Base-by-base conservation (phyloP, 2,329 filamentous ascomycete genomes). In the Geosmithia flava region DNA sequence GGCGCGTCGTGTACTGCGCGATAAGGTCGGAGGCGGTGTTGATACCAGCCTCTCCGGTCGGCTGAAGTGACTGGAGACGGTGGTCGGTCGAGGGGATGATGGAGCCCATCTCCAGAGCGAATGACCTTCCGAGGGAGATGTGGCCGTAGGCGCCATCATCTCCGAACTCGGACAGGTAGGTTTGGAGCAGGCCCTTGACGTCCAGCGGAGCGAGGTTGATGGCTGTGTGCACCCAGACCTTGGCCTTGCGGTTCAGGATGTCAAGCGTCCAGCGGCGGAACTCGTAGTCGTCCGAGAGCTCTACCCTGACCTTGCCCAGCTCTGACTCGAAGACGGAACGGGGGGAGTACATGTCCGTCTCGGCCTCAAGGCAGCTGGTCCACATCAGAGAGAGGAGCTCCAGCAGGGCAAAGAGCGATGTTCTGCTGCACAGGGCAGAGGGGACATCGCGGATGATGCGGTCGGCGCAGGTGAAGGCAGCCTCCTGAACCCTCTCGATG, bases 11-110 rank as follows among this genome's bases (percentile, higher is more conserved):
- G 62, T 98, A 98, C 60, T 98, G 91, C 2, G 93, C 89, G 59
- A 98, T 81, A 57, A 98, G 95, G 61, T 97, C 91, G 2, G 93
- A 97, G 1, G 87, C 89, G 11, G 90, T 89, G 61, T 97, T 95
- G 62, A 96, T 83, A 52, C 80, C 80, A 48, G 80, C 79, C 45
- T 83, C 80, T 17, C 84, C 81, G 53, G 86, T 76, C 37, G 75
- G 76, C 54, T 94, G 87, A 45, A 98, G 81, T 7, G 87, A 90
- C 56, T 78, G 82, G 42, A 98, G 74, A 53, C 88, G 80, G 59
- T 94, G 88, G 61, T 98, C 91, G 10, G 85, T 90, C 5, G 77
- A 75, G 5, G 94, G 91, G 49, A 98, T 87, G 16, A 84, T 72
- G 8, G 87, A 87, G 3, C 93, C 93, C 71, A 97, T 86, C 59